Conservation (phyloP, 352 stramenopile genomes). For the Phytophthora niederhauseri region DNA sequence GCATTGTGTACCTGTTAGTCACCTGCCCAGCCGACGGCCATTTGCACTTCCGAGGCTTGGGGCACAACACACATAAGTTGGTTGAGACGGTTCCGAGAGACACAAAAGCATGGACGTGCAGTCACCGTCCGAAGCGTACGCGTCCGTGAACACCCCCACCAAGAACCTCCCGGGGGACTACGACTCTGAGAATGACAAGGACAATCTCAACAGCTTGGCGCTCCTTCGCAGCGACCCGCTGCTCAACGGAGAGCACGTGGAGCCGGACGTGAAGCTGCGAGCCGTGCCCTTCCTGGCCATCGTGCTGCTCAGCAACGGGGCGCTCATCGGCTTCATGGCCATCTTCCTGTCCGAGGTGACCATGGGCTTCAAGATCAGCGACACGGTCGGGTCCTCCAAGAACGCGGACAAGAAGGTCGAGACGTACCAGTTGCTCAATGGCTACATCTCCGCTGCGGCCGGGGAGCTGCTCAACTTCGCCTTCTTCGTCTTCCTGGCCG, state of each 20-base stretch:
- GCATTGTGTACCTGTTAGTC: not conserved
- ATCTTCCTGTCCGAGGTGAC: slow-evolving; percentile 38
- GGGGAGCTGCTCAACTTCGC: slow-evolving; percentile 35
- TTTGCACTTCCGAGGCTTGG: slow-evolving; percentile 3
- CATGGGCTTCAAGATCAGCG: slow-evolving; percentile 35
- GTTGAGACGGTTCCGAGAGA: too few species aligned
- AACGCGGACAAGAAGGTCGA: slow-evolving; percentile 40
- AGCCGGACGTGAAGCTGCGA: slow-evolving; percentile 33
- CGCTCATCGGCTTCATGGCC: slow-evolving; percentile 35
- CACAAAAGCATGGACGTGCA: slow-evolving; percentile 13
- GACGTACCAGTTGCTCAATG: slow-evolving; percentile 44
- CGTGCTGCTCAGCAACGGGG: slow-evolving; percentile 28
- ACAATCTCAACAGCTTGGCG: slow-evolving; percentile 6
- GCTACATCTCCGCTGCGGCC: slow-evolving; percentile 37
- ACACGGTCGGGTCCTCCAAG: slow-evolving; percentile 39
- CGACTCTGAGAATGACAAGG: slow-evolving; percentile 14
- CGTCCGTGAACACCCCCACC: slow-evolving; percentile 15
- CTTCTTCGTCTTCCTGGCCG: slow-evolving; percentile 46
- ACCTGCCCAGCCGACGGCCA: not conserved
- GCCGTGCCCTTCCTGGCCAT: slow-evolving; percentile 26
- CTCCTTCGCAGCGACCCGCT: slow-evolving; percentile 14
- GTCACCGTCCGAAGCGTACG: slow-evolving; percentile 17
- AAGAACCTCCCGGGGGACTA: slow-evolving; percentile 1
- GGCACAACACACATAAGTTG: too few species aligned
- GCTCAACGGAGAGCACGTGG: slow-evolving; percentile 11